phyloP scores from a whole-genome alignment of 371 early-diverging fungal genomes.

The Coemansia sp. region DNA sequence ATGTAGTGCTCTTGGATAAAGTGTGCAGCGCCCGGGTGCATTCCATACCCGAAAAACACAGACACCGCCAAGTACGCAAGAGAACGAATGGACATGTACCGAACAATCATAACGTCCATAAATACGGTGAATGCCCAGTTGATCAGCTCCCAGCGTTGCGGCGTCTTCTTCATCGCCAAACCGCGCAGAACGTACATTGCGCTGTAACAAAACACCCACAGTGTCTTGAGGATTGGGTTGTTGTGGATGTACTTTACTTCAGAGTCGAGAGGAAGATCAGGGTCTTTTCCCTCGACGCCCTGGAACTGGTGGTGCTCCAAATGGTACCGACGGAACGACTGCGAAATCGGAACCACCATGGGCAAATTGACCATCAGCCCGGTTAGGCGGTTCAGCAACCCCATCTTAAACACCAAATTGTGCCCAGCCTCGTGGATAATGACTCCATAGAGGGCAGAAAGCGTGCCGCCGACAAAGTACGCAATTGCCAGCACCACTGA shows the following conservation, averaged over 20 bases:
- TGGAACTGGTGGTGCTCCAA: conserved; percentile 95
- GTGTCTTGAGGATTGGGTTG: conserved; percentile 67
- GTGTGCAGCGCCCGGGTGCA: conserved; percentile 96
- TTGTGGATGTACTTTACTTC: conserved; percentile 77
- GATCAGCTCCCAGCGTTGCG: conserved; percentile 76
- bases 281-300: conserved; percentile 92
- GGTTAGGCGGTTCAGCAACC: conserved; percentile 71
- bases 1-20: conserved; percentile 98
- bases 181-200: conserved; percentile 90
- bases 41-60: conserved; percentile 86
- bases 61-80: conserved; percentile 74
- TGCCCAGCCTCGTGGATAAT: conserved; percentile 93
- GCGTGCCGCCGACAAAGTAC: conserved; percentile 81
- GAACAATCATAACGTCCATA: conserved; percentile 60
- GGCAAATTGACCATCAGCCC: conserved; percentile 82
- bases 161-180: conserved; percentile 69
- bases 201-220: conserved; percentile 85
- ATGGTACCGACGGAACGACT: conserved; percentile 92
- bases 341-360: conserved; percentile 79
- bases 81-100: conserved; percentile 65
- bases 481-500: conserved; percentile 57
- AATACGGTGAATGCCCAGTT: conserved; percentile 69
- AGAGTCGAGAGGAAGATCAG: conserved; percentile 88
- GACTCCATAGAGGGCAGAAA: conserved; percentile 72
- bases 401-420: conserved; percentile 66